Percentiles rank a stretch among this genome's conserved stretches.
Evolutionary conservation across 345 rosid genomes (phyloP).

Genomic region (Euphorbia lathyris): DNA sequence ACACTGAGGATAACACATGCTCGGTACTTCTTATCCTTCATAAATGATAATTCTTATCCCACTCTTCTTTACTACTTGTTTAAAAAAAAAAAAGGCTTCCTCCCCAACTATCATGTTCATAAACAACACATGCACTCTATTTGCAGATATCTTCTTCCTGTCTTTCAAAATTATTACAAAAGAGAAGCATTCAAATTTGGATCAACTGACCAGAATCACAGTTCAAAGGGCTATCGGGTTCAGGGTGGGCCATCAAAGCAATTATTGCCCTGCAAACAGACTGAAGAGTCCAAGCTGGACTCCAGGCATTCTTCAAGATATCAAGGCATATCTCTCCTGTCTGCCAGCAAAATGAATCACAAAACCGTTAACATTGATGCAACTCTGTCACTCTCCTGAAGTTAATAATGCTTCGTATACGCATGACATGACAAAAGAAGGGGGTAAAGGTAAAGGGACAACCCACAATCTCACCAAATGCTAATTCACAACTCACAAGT

Average conservation of each 20-base stretch:
- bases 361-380: slow-evolving; percentile 1
- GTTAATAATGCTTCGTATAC: not conserved
- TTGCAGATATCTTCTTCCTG: not conserved
- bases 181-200: not conserved
- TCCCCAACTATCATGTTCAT: not conserved
- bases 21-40: not conserved
- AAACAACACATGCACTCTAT: not conserved
- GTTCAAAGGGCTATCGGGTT: slow-evolving; percentile 92
- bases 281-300: slow-evolving; percentile 99
- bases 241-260: slow-evolving; percentile 98
- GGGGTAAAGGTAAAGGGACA: no score
- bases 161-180: not conserved
- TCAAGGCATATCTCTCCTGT: slow-evolving; percentile 98
- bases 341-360: slow-evolving; percentile 34
- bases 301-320: slow-evolving; percentile 99
- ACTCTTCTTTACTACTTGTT: not conserved
- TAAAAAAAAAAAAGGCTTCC: no score
- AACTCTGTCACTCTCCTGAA: not conserved
- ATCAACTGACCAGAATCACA: slow-evolving; percentile 79
- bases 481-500: not conserved
- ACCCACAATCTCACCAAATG: not conserved
- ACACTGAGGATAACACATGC: not conserved
- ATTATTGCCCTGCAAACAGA: slow-evolving; percentile 98
- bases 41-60: not conserved
- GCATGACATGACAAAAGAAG: not conserved